phyloP scores from a whole-genome alignment of 345 rosid species.

The Geranium rotundifolium region DNA sequence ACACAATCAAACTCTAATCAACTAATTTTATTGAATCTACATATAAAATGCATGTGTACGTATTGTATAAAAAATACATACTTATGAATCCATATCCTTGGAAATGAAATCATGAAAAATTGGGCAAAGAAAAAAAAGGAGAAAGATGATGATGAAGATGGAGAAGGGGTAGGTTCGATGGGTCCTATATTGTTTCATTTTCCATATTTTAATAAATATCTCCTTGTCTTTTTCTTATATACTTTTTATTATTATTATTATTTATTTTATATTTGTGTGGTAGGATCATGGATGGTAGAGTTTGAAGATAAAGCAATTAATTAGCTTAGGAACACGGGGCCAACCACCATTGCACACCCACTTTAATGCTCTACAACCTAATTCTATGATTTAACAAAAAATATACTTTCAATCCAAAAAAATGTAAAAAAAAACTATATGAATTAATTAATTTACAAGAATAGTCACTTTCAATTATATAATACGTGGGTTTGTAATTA shows the following conservation, averaged over 20 bases:
- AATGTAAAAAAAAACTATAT: no score
- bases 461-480: no score
- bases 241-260: no score
- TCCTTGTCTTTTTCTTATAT: conserved; percentile 26
- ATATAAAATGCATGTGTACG: no score
- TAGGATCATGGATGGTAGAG: conserved; percentile 21
- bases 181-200: conserved; percentile 11
- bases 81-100: no score
- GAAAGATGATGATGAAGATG: conserved; percentile 14
- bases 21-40: no score
- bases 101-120: no score
- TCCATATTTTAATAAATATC: conserved; percentile 29
- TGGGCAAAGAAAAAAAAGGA: conserved; percentile 6
- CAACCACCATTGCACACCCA: conserved; percentile 37
- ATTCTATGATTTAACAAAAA: not conserved
- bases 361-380: conserved; percentile 14
- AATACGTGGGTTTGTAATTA: no score
- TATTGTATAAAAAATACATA: no score
- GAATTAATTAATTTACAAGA: no score
- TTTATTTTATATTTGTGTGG: conserved; percentile 23
- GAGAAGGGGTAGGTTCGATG: not conserved
- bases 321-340: conserved; percentile 22
- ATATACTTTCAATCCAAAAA: no score
- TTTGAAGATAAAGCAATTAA: conserved; percentile 55
- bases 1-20: no score